Evolutionary conservation across 805 yeast genomes (phyloP), one percentile per base, ranked within the genome.

Genomic region (Candida chilensis): DNA sequence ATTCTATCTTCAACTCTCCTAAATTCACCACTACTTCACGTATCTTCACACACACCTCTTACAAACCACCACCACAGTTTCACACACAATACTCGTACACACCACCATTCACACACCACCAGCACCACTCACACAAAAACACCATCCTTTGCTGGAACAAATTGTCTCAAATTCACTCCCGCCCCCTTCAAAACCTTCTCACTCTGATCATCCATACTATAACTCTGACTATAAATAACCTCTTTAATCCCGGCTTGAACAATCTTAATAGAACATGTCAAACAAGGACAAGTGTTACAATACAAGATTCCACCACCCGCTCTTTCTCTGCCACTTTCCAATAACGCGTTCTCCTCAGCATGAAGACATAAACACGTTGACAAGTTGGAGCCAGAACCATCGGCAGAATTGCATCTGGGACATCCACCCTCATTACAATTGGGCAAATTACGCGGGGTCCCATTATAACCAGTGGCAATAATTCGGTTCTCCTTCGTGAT

Each of bases 371-470:
- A 55, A 52, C 99, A 92, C 0, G 96, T 86, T 3, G 80, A 69
- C 22, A 90, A 58, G 1, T 69, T 74, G 2, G 72, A 64, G 3
- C 95, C 94, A 21, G 64, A 48, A 1, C 68, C 65, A 31, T 64
- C 64, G 5, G 81, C 88, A 16, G 69, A 57, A 45, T 92, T 92
- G 52, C 99, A 92, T 24, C 98, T 62, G 4, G 73, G 55, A 53
- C 99, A 92, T 1, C 99, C 99, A 15, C 98, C 98, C 43, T 86
- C 90, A 46, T 85, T 88, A 56, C 99, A 92, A 45, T 92, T 92
- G 16, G 64, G 61, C 44, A 86, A 57, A 35, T 87, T 84, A 25
- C 95, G 67, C 8, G 99, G 97, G 0, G 99, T 92, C 2, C 99
- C 99, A 46, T 92, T 92, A 54, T 92, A 92, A 0, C 99, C 99